phyloP scores from a whole-genome alignment of 805 yeast genomes.

The Wickerhamiella nectarea region DNA sequence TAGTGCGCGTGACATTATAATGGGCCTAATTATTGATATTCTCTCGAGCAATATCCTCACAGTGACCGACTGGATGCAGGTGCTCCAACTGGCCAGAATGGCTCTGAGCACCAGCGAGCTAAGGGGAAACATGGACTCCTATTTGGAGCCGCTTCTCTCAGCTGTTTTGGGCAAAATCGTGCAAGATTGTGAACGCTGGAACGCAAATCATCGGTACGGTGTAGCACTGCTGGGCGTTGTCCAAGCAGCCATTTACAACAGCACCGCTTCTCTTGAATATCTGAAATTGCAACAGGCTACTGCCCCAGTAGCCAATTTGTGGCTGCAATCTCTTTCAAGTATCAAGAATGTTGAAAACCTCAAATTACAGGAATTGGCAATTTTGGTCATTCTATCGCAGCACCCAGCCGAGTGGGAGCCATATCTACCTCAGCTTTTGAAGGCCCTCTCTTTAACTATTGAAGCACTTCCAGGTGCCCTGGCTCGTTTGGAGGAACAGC shows the following conservation, averaged over 20 bases:
- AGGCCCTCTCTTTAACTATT: slow-evolving; percentile 38
- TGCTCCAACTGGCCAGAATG: slow-evolving; percentile 34
- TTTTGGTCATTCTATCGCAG: slow-evolving; percentile 36
- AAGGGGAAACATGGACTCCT: slow-evolving; percentile 12
- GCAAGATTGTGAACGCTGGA: slow-evolving; percentile 8
- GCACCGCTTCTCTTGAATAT: slow-evolving; percentile 40
- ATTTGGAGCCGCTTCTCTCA: slow-evolving; percentile 12
- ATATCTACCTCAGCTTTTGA: slow-evolving; percentile 36
- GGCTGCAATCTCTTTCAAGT: slow-evolving; percentile 48
- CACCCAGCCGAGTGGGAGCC: slow-evolving; percentile 20
- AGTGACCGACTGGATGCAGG: slow-evolving; percentile 32
- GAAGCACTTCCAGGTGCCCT: slow-evolving; percentile 61
- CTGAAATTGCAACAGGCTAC: slow-evolving; percentile 36
- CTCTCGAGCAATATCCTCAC: slow-evolving; percentile 17
- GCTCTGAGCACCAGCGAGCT: slow-evolving; percentile 25
- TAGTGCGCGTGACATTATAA: slow-evolving; percentile 15
- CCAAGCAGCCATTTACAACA: slow-evolving; percentile 49
- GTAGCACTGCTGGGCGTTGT: slow-evolving; percentile 47
- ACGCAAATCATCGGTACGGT: slow-evolving; percentile 28
- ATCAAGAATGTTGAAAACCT: slow-evolving; percentile 66
- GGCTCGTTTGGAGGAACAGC: slow-evolving; percentile 43
- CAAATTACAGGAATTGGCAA: slow-evolving; percentile 58
- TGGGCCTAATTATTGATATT: slow-evolving; percentile 1
- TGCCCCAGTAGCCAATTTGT: slow-evolving; percentile 41
- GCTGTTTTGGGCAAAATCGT: slow-evolving; percentile 11